Conservation (phyloP, 2,329 filamentous ascomycete genomes). For the Arthroderma sp. region DNA sequence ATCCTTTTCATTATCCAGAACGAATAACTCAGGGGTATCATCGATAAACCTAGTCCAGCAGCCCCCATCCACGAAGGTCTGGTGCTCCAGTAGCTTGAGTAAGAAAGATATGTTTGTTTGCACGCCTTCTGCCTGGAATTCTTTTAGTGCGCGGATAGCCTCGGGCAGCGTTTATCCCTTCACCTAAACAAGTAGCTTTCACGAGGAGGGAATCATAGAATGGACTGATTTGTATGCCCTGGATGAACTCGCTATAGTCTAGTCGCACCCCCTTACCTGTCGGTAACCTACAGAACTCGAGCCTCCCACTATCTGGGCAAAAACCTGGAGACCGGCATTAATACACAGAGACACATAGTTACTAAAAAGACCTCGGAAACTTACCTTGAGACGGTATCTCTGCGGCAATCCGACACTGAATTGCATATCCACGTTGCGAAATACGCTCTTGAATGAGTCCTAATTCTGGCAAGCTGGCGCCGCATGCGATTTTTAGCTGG, state of each 20-base stretch:
- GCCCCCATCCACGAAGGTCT: conserved; percentile 79
- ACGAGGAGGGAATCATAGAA: conserved; percentile 83
- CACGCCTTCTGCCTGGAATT: conserved; percentile 95
- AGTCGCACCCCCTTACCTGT: conserved; percentile 90
- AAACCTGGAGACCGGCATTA: conserved; percentile 41
- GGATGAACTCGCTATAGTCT: conserved; percentile 90
- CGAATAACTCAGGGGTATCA: conserved; percentile 86
- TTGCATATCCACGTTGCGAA: conserved; percentile 85
- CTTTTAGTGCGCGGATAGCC: conserved; percentile 83
- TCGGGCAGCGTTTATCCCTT: conserved; percentile 93
- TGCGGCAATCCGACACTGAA: conserved; percentile 97
- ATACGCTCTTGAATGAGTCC: conserved; percentile 97
- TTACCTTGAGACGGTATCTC: conserved; percentile 66
- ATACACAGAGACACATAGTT: too few species aligned
- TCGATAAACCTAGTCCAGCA: conserved; percentile 99
- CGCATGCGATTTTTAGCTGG: conserved; percentile 96
- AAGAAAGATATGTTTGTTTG: conserved; percentile 99
- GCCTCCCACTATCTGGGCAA: conserved; percentile 93
- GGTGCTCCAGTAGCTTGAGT: conserved; percentile 81
- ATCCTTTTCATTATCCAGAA: conserved; percentile 89
- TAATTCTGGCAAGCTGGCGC: conserved; percentile 82
- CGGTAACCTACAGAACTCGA: conserved; percentile 94
- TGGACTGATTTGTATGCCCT: conserved; percentile 74
- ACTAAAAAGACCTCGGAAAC: too few species aligned
- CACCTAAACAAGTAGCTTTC: conserved; percentile 86